Base-by-base conservation (phyloP, 2,329 filamentous ascomycete species). In the Fusarium bulbicola region DNA sequence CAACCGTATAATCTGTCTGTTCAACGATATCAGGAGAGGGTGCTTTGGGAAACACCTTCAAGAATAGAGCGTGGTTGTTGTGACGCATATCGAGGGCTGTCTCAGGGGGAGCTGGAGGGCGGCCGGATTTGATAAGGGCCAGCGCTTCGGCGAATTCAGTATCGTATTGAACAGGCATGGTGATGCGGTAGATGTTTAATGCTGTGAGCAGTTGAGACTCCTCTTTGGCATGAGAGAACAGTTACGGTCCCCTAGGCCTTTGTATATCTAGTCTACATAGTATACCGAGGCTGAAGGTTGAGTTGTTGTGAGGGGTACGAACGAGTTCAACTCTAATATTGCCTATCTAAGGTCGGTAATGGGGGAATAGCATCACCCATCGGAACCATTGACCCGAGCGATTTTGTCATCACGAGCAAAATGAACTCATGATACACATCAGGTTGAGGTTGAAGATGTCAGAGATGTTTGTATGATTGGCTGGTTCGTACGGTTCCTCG, bases 151-250 rank as follows among this genome's bases (percentile, higher is more conserved):
- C 74, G 24, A 75, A 76, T 26, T 74, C 74, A 14, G 57, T 14
- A 20, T 76, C 74, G 16, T 74, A 76, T 36, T 36, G 42, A 13
- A 76, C 52, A 21, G 74, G 20, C 74, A 76, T 73, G 20, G 4
- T 62, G 16, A 32, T 3, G 36, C 18, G 21, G 42, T 28, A 7
- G 28, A 36, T 15, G n/a, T 21, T 18, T 8, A 24, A 9, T 2
- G 11, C 37, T 11, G 14, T 49, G 46, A 34, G 6, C 52, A n/a
- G 40, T n/a, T 20, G 30, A 21, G 18, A 21, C 43, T 8, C 26
- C 28, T 26, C 13, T 12, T 30, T 18, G 34, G 18, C 15, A 4
- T 16, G 26, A 15, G 32, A 69, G 39, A 34, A 24, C 5, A 32
- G 18, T 11, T 20, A 28, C 15, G 30, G 40, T 21, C n/a, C 1